Base-by-base conservation (phyloP, 345 rosid genomes). In the Pugionium dolabratum region DNA sequence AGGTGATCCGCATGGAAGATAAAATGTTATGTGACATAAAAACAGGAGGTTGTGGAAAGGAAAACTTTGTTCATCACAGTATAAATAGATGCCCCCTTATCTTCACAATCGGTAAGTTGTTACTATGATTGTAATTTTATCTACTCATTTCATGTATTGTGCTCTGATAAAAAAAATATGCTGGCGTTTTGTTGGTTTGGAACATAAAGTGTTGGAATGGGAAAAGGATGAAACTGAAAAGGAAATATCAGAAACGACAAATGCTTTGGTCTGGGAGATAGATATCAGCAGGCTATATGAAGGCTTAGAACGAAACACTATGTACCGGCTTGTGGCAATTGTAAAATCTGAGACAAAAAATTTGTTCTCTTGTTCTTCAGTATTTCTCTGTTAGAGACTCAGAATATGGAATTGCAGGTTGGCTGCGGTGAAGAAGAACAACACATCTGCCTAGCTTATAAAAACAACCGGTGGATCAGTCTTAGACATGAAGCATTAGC, bases 321-420 rank as follows among this genome's bases (percentile, higher is more conserved):
- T 39, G 50, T 63, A 71, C 64, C 64, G 51, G 36, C 69, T 64
- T 56, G 70, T 55, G 31, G 64, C 75, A 40, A 64, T 71, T 70
- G 70, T 71, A 71, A 63, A 62, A 7, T 56, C 46, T 54, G 58
- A 63, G 7, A 54, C 46, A 6, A 18, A 7, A 11, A 35, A 37
- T 35, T 54, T 45, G 45, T 55, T 2, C 51, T 62, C 18, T 25
- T n/a, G 18, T 18, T 18, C 18, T 18, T 18, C 18, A 35, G 32
- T 40, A 32, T 31, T 25, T 47, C 18, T 10, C 27, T 34, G 40
- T 42, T 8, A 72, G 32, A 41, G 47, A 18, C 32, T 64, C 18
- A 37, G 37, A 48, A 40, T 9, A 3, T 34, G 31, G 2, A 7
- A n/a, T 18, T 71, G 70, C 53, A 71, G 75, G 33, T 64, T 64